Conservation (phyloP, 495 filamentous ascomycete species). For the Aspergillus haitiensis region DNA sequence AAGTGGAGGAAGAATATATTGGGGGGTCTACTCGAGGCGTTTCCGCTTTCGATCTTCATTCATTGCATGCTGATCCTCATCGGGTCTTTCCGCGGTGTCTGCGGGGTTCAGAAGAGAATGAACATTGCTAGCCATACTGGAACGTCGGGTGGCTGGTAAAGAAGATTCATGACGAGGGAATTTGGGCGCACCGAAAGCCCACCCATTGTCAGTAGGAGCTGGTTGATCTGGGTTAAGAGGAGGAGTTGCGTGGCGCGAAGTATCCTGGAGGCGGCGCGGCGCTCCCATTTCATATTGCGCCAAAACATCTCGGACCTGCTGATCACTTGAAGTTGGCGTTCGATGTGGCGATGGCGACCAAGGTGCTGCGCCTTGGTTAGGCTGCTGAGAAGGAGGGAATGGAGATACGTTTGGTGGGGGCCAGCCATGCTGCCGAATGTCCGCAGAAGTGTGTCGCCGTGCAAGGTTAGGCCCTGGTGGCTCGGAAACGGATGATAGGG, state of each 20-base stretch:
- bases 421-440: conserved; percentile 92
- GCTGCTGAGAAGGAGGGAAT: conserved; percentile 44
- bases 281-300: conserved; percentile 77
- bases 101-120: conserved; percentile 81
- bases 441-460: conserved; percentile 90
- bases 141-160: conserved; percentile 65
- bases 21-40: conserved; percentile 55
- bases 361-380: conserved; percentile 56
- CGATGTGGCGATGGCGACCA: conserved; percentile 88
- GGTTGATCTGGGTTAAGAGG: conserved; percentile 56
- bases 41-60: conserved; percentile 78
- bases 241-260: conserved; percentile 73
- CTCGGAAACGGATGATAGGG: conserved; percentile 71
- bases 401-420: conserved; percentile 67
- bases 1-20: background rate
- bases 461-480: conserved; percentile 71
- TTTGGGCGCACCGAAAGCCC: conserved; percentile 53
- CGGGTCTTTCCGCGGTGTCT: conserved; percentile 71
- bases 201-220: conserved; percentile 55
- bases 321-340: conserved; percentile 64
- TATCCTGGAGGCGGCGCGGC: conserved; percentile 53
- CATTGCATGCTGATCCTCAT: conserved; percentile 61
- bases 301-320: conserved; percentile 77
- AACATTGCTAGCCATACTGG: conserved; percentile 75
- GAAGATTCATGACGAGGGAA: conserved; percentile 48